Base-by-base conservation (phyloP, 345 rosid genomes). In the Tarenaya hassleriana region DNA sequence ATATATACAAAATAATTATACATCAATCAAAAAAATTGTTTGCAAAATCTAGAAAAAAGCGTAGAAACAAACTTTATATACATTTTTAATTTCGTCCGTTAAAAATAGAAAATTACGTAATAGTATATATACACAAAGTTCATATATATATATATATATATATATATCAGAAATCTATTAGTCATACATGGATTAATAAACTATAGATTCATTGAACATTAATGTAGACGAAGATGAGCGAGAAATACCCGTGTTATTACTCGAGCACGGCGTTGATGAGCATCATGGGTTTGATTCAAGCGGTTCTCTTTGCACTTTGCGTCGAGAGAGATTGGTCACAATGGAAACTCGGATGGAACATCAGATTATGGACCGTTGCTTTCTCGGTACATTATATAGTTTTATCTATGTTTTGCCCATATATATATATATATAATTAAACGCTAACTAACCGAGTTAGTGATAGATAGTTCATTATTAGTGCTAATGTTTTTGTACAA, bases 291-390 rank as follows among this genome's bases (percentile, higher is more conserved):
- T 52, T 77, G 3, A 55, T 77, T 5, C 84, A 81, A 12, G 37
- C 73, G 5, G 41, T 47, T 29, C 47, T 48, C 1, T 56, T 48
- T 41, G 80, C 82, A 0, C 29, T 84, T 7, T 73, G 63, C 47
- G 54, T 41, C 7, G 81, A 75, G 47, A 74, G 61, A 45, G 79
- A 77, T 41, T 61, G 73, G 78, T 13, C 19, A 17, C 73, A 75
- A 20, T 81, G 94, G 81, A 84, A 72, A 52, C 45, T 84, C 21
- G 79, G 82, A 0, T 84, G 74, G 80, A 62, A 81, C 41, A 60
- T 77, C 52, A 58, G 75, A 55, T 76, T 81, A 33, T 54, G 71
- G 39, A 61, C 79, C 1, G 75, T 58, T 1, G 60, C 70, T n/a
- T 83, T 61, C 37, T 6, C 61, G 61, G 86, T 77, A 71, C 39